Evolutionary conservation across 257 asterid genomes (phyloP), one percentile per base, ranked within the genome.

Genomic region (Plantago elongata): DNA sequence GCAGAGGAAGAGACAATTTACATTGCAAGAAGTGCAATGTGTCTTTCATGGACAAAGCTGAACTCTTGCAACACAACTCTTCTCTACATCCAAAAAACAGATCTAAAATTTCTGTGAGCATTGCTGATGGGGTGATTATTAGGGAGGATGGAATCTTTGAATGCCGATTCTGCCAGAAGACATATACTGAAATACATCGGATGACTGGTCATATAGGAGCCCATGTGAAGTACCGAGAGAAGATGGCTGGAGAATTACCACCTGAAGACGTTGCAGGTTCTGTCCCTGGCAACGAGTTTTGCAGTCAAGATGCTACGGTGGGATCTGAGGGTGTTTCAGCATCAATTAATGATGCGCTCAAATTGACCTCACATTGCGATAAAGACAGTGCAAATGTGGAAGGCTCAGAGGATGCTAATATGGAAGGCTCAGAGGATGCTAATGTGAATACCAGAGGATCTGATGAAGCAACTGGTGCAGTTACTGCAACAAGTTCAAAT

Each of bases 201-300:
- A 85, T 78, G 74, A 83, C 82, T 69, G 94, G 89, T 67, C 96
- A 88, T 74, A 65, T 83, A 67, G 90, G 88, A 47, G 70, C 83
- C 67, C 95, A 83, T 65, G 87, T 81, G 62, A 82, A 79, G 72
- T 67, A 68, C 70, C 91, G 80, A 51, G 77, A 60, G 51, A 83
- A 76, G 76, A 43, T 54, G 74, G 67, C 74, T 63, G 84, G 68
- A 54, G 84, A 74, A 65, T 69, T 72, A 43, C 61, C 22, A 51
- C 57, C 77, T 47, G 61, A 45, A 56, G 42, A 38, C 37, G 45
- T 17, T 61, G 64, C 64, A 42, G 75, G 38, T 67, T 22, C 54
- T 45, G 56, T 63, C 69, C 59, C 76, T 49, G 5, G 62, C 18
- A 48, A 59, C 43, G 59, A 10, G 52, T n/a, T 65, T 67, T 67